Evolutionary conservation across 2,329 filamentous ascomycete genomes (phyloP).

Genomic region (Trichoderma asperellum): DNA sequence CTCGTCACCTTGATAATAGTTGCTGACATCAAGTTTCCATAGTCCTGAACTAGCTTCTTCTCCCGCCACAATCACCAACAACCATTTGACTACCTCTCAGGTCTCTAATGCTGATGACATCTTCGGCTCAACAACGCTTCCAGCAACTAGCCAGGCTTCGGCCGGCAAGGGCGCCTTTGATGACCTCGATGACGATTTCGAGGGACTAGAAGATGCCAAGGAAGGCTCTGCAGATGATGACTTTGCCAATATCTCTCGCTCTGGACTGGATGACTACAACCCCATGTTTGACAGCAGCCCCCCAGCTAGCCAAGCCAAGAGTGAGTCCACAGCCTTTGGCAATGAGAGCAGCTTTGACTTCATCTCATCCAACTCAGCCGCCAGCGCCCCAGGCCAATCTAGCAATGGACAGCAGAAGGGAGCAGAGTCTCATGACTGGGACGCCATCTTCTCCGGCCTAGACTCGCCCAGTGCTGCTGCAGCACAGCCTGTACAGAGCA

Average conservation of each 20-base stretch:
- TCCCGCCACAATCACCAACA: constrained; percentile 39
- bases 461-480: constrained; percentile 56
- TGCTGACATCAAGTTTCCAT: constrained; percentile 4
- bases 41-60: constrained; percentile 41
- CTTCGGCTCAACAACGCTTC: constrained; percentile 44
- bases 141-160: constrained; percentile 38
- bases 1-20: not conserved
- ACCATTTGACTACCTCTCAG: constrained; percentile 32
- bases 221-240: constrained; percentile 80
- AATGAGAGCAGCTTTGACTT: constrained; percentile 65
- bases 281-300: constrained; percentile 76
- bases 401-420: constrained; percentile 46
- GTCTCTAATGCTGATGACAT: constrained; percentile 48
- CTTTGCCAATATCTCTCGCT: constrained; percentile 73
- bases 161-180: constrained; percentile 63
- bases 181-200: constrained; percentile 79
- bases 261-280: constrained; percentile 77
- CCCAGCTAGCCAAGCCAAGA: constrained; percentile 58
- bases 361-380: constrained; percentile 46
- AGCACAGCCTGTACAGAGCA: constrained; percentile 29
- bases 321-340: constrained; percentile 55
- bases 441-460: constrained; percentile 85
- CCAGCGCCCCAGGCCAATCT: constrained; percentile 44
- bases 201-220: constrained; percentile 81
- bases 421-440: constrained; percentile 78